Evolutionary conservation across 306 rosid genomes (phyloP).

Genomic region (Vigna trinervia): DNA sequence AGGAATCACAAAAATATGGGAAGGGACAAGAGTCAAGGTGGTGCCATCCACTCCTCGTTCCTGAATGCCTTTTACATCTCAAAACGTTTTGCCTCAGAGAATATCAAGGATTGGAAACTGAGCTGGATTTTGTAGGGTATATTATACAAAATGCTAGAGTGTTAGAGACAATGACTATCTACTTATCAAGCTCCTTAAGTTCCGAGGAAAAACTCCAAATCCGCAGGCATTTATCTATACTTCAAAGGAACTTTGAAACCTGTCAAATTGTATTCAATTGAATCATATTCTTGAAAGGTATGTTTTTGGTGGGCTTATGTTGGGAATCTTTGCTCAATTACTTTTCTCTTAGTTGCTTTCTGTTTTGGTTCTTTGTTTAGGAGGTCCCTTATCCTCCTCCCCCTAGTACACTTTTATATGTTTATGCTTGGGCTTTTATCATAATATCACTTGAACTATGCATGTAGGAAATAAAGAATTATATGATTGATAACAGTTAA

Average conservation of each 20-base stretch:
- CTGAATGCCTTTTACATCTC: slow-evolving; percentile 46
- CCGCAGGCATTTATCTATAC: background rate
- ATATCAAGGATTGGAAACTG: slow-evolving; percentile 40
- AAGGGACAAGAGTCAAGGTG: slow-evolving; percentile 37
- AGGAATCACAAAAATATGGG: slow-evolving; percentile 16
- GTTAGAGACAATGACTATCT: slow-evolving; percentile 31
- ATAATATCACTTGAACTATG: background rate
- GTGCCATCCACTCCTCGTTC: slow-evolving; percentile 30
- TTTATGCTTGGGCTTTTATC: background rate
- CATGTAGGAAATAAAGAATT: no score
- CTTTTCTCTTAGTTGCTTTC: background rate
- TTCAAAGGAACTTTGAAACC: slow-evolving; percentile 27
- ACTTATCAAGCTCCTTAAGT: background rate
- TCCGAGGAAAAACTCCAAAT: slow-evolving; percentile 30
- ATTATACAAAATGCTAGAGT: slow-evolving; percentile 44
- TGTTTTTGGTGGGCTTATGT: background rate
- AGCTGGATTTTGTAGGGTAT: slow-evolving; percentile 40
- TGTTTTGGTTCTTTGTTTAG: background rate
- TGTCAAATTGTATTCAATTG: slow-evolving; percentile 40
- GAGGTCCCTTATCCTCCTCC: slow-evolving; percentile 5
- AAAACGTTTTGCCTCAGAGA: slow-evolving; percentile 36
- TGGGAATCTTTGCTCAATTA: background rate
- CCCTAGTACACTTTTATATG: background rate
- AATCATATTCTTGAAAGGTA: slow-evolving; percentile 25
- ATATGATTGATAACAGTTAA: no score